Conservation (phyloP, 2,329 filamentous ascomycete genomes). For the Grosmannia serpens region DNA sequence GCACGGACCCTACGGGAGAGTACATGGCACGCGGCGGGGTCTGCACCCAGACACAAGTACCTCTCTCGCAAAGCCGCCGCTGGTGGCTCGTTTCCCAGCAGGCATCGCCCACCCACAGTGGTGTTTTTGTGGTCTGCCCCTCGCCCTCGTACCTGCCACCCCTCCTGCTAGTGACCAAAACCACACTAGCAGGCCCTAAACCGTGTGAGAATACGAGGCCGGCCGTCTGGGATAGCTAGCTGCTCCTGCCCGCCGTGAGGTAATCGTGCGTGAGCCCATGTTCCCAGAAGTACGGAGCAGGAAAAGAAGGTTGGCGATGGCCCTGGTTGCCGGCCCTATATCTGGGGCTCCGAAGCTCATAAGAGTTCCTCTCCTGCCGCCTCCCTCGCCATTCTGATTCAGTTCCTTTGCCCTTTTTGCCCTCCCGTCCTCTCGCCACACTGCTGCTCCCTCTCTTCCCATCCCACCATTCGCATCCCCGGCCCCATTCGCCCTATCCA, state of each 20-base stretch:
- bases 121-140: neutral
- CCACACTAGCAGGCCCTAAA: neutral
- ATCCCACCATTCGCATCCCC: neutral
- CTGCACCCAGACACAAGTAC: neutral
- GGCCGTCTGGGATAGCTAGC: neutral
- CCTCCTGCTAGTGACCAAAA: neutral
- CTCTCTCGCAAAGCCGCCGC: neutral
- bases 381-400: neutral
- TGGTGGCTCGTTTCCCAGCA: neutral
- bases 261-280: neutral
- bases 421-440: neutral
- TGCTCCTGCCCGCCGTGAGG: neutral
- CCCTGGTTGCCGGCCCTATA: neutral
- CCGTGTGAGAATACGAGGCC: neutral
- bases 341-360: neutral
- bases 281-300: neutral
- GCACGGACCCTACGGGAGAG: neutral
- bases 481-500: neutral
- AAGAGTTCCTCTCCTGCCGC: neutral
- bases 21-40: neutral
- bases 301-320: conserved; percentile 1
- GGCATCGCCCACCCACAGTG: neutral
- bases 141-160: neutral
- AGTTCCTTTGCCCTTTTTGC: neutral
- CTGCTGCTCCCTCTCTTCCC: too few species aligned